A percentile compares a stretch with the other conserved stretches of the same genome.
phyloP scores from a whole-genome alignment of 2,329 filamentous ascomycete genomes.

The Ilyonectria robusta region DNA sequence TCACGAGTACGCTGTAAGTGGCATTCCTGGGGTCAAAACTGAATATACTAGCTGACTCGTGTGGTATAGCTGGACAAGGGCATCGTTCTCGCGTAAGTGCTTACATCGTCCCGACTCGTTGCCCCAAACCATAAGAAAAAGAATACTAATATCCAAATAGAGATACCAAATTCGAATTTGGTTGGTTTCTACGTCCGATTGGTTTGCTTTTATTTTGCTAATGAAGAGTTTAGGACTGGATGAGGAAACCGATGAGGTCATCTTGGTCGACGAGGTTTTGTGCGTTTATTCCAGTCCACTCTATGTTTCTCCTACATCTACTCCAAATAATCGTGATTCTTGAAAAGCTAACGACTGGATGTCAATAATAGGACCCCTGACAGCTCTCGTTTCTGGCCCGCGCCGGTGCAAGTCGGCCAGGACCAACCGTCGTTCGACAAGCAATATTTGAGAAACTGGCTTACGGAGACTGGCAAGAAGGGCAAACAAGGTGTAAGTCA shows the following conservation, averaged over 20 bases:
- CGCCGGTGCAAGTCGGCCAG: conserved; percentile 73
- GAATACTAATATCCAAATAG: conserved; percentile 34
- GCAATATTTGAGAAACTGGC: conserved; percentile 85
- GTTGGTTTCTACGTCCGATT: conserved; percentile 3
- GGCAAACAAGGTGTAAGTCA: conserved; percentile 44
- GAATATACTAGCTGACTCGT: background rate
- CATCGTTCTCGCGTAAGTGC: conserved; percentile 37
- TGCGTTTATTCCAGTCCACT: background rate
- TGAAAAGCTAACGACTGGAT: background rate
- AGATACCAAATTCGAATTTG: conserved; percentile 48
- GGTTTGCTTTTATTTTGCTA: background rate
- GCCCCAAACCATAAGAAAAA: background rate
- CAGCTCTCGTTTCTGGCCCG: conserved; percentile 88
- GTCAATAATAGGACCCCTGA: conserved; percentile 57
- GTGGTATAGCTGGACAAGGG: conserved; percentile 32
- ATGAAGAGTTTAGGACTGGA: conserved; percentile 35
- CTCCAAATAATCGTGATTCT: background rate
- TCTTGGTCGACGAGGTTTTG: conserved; percentile 46
- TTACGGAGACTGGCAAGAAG: conserved; percentile 75
- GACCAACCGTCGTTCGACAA: conserved; percentile 91
- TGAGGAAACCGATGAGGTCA: conserved; percentile 47
- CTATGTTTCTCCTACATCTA: background rate
- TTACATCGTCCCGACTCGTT: background rate
- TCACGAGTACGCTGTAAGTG: conserved; percentile 38
- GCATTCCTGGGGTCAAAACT: background rate